phyloP scores from a whole-genome alignment of 441 rosid species.

The Syzygium syzygioides region DNA sequence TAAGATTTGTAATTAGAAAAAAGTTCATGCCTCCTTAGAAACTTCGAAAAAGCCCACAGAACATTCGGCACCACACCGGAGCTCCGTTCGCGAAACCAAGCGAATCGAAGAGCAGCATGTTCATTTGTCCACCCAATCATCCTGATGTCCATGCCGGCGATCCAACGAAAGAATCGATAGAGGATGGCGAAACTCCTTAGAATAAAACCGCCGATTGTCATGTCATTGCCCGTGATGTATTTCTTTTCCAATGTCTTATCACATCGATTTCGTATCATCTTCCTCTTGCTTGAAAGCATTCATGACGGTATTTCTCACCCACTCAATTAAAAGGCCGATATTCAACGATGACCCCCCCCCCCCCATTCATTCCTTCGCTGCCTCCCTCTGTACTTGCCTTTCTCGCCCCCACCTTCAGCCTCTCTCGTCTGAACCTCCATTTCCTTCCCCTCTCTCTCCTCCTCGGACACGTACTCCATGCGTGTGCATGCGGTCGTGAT shows the following conservation, averaged over 20 bases:
- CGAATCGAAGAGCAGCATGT: fast-evolving
- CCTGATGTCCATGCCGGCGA: no score
- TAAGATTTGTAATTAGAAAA: background rate
- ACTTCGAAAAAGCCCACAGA: background rate
- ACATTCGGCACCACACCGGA: fast-evolving
- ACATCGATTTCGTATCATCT: background rate
- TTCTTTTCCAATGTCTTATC: background rate
- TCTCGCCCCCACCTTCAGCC: background rate
- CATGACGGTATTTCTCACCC: background rate
- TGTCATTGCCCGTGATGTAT: background rate
- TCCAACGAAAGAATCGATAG: background rate
- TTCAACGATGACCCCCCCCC: background rate
- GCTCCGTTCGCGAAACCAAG: background rate
- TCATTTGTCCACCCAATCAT: no score
- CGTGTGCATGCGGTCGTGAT: background rate
- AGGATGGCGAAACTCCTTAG: background rate
- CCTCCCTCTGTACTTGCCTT: background rate
- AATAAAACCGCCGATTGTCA: background rate
- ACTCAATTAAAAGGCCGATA: background rate
- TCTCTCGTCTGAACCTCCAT: background rate
- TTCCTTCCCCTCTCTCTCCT: background rate
- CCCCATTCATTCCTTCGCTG: background rate
- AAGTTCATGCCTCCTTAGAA: background rate
- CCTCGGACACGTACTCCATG: background rate
- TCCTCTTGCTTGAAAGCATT: background rate